Base-by-base conservation (phyloP, 495 filamentous ascomycete genomes). In the Staphylotrichum tortipilum region DNA sequence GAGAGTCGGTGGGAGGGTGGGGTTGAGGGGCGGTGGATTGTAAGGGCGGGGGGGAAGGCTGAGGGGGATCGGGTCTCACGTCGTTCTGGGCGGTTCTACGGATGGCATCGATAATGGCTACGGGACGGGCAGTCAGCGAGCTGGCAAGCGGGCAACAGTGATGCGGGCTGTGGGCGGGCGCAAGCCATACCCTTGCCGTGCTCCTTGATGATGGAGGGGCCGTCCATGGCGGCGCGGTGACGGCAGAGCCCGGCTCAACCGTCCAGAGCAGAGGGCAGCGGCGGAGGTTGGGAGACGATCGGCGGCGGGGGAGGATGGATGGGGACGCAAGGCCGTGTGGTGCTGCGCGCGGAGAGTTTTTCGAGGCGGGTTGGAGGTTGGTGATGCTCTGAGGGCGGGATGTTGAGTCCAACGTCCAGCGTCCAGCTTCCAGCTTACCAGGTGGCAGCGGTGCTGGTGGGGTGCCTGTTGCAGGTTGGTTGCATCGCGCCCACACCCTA, bases 41-140 rank as follows among this genome's bases (percentile, higher is more conserved):
- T n/a, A 39, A 30, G 37, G 33, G 23, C 31, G 29, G 56, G 57
- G 30, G 54, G 41, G 49, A 49, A 38, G 41, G 47, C n/a, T 19
- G 31, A 35, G 42, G 33, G 56, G 54, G 35, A 53, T 46, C 47
- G 53, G 60, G n/a, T n/a, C 75, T 61, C 61, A 79, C 76, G 41
- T 79, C 75, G 55, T 74, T 74, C 55, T 58, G 66, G 51, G 76
- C 76, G 31, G 79, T 79, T 41, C 62, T 63, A 54, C 70, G 76
- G 37, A 83, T 74, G 12, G 71, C 74, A 23, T 75, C 66, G 54
- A 82, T 66, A 44, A 82, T 65, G 22, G 46, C 63, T 59, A n/a
- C n/a, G 30, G 24, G 28, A 23, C 1, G 8, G n/a, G 15, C 3
- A 22, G 47, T 47, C 40, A 51, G 39, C 46, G 17, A 45, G 26